Conservation (phyloP, 768 basidiomycete genomes). For the Paxillus ammoniavirescens region DNA sequence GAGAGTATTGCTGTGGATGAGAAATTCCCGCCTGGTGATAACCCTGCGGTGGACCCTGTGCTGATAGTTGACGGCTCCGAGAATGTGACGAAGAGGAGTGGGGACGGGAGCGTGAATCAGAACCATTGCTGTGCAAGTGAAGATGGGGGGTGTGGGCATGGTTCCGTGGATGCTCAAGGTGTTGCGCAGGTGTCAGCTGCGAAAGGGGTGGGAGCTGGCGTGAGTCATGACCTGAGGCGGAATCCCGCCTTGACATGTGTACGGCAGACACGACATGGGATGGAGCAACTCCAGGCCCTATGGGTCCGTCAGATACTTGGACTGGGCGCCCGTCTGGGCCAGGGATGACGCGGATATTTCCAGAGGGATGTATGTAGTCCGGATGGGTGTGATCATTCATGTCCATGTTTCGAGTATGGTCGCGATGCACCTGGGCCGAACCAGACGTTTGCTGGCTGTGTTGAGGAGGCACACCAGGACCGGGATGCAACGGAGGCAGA, state of each 20-base stretch:
- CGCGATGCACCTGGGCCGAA: slow-evolving; percentile 26
- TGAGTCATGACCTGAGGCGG: slow-evolving; percentile 42
- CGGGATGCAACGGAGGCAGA: slow-evolving; percentile 30
- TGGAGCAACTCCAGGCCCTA: slow-evolving; percentile 38
- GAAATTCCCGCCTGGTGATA: slow-evolving; percentile 38
- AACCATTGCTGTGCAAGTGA: slow-evolving; percentile 39
- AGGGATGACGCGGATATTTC: slow-evolving; percentile 44
- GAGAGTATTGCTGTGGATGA: slow-evolving; percentile 44
- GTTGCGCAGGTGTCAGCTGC: slow-evolving; percentile 45
- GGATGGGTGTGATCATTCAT: slow-evolving; percentile 46
- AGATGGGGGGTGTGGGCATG: slow-evolving; percentile 40
- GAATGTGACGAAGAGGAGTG: slow-evolving; percentile 49
- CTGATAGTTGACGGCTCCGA: slow-evolving; percentile 43
- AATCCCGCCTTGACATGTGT: slow-evolving; percentile 44
- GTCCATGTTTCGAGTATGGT: slow-evolving; percentile 40
- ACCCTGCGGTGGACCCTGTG: slow-evolving; percentile 28
- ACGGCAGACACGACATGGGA: slow-evolving; percentile 38
- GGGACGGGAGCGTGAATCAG: slow-evolving; percentile 47
- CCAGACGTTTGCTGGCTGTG: slow-evolving; percentile 22
- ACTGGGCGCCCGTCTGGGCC: slow-evolving; percentile 50
- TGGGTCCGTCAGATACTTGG: slow-evolving; percentile 48
- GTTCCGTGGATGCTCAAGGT: slow-evolving; percentile 32
- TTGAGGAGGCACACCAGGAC: slow-evolving; percentile 37
- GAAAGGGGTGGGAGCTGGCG: slow-evolving; percentile 51
- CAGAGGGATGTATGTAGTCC: slow-evolving; percentile 51